Base-by-base conservation (phyloP, 495 filamentous ascomycete genomes). In the Sordaria brevicollis region DNA sequence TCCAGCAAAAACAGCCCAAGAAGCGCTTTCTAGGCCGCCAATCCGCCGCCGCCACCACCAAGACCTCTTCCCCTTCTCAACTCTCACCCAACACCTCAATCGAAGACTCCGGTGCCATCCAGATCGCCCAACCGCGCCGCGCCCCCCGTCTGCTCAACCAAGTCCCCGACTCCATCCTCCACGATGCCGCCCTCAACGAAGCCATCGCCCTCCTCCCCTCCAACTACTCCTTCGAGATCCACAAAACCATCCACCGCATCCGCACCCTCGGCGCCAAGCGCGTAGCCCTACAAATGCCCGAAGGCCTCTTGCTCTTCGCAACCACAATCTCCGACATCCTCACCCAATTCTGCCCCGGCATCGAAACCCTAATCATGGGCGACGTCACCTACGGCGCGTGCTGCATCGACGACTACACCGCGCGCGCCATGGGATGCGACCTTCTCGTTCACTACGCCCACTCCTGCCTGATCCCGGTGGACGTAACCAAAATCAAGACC, bases 381-480 rank as follows among this genome's bases (percentile, higher is more conserved):
- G 95, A 99, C 74, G 95, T 99, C 33, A 99, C 95, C 0, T 99
- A 99, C 81, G 95, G 95, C 65, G 95, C 95, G 3, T 99, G 95
- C 83, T 99, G 95, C 76, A 97, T 99, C 71, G 95, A 99, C 77
- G 95, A 99, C 81, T 99, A 94, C 81, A 98, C 95, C 0, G 95
- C 95, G 0, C 87, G 95, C 21, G 95, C 95, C 0, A 86, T 99
- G 33, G 96, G 92, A 1, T 99, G 95, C 75, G 95, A 99, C 77
- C 82, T 99, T 3, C 85, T 99, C 5, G 93, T 99, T 1, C 95
- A 99, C 80, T 99, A 99, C 76, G 95, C 95, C 0, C 95, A 99
- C 79, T 93, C 90, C 78, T 99, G 95, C 74, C 85, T 99, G 13
- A 96, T 99, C 72, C 96, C 95, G 0, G 93, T 98, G 0, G 93